A percentile compares a stretch with the other conserved stretches of the same genome.
These are phyloP conservation scores for Xylaria palmicola DNA, from an alignment of 495 filamentous ascomycete genomes.

Conservation along the genomic window DNA sequence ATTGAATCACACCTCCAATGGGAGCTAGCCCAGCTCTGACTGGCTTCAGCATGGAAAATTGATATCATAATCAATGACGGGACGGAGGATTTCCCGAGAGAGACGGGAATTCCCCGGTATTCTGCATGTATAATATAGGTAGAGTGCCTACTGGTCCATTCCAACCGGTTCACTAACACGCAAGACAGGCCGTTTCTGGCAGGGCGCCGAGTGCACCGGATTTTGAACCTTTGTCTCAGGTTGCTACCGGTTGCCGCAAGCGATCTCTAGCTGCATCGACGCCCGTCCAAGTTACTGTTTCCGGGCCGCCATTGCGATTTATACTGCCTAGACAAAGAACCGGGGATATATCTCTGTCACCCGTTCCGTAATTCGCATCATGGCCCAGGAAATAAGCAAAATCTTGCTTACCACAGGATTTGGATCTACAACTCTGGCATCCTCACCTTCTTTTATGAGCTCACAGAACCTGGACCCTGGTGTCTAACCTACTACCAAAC, in stretches of 20 bases:
- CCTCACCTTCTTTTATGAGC: neutral
- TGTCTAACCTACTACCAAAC: neutral
- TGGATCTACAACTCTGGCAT: neutral
- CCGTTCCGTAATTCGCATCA: slow-evolving; percentile 24
- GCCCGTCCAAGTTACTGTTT: neutral
- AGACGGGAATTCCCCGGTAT: neutral
- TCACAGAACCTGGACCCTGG: neutral
- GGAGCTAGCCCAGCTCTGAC: no score
- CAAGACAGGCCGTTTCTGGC: slow-evolving; percentile 1
- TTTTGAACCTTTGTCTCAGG: neutral
- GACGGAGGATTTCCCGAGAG: no score
- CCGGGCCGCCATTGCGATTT: neutral
- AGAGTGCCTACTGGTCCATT: neutral
- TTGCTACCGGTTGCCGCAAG: neutral
- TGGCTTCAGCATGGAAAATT: no score
- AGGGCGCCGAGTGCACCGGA: neutral
- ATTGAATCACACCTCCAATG: no score
- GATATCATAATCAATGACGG: no score
- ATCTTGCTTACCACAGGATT: neutral
- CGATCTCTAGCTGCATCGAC: neutral
- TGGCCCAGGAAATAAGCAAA: slow-evolving; percentile 2
- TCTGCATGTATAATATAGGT: no score
- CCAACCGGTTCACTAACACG: neutral
- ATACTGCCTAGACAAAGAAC: slow-evolving; percentile 8
- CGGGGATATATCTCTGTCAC: slow-evolving; percentile 24